A percentile compares a stretch with the other conserved stretches of the same genome.
Evolutionary conservation across 2,329 filamentous ascomycete species (phyloP).

Genomic region (Phialemonium atrogriseum): DNA sequence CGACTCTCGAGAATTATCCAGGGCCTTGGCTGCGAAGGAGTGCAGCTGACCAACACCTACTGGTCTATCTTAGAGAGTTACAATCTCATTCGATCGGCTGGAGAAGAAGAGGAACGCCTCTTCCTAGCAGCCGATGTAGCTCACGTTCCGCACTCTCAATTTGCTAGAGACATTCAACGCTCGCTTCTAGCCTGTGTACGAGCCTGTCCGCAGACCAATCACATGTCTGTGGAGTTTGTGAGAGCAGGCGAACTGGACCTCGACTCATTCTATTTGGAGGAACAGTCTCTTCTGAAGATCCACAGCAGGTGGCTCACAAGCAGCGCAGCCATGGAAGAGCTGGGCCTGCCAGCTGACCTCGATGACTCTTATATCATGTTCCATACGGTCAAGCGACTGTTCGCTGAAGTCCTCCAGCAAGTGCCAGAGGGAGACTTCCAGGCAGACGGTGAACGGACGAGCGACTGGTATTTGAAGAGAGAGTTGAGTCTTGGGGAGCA

Average conservation of each 20-base stretch:
- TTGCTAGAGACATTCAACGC: too few species aligned
- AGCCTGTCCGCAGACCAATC: slow-evolving; percentile 6
- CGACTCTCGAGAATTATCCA: slow-evolving; percentile 10
- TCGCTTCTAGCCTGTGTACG: slow-evolving; percentile 8
- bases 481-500: slow-evolving; percentile 6
- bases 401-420: slow-evolving; percentile 8
- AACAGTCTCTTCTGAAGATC: slow-evolving; percentile 3
- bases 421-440: slow-evolving; percentile 4
- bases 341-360: slow-evolving; percentile 5
- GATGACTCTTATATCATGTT: slow-evolving; percentile 3
- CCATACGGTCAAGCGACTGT: slow-evolving; percentile 8
- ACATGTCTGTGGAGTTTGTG: slow-evolving; percentile 7
- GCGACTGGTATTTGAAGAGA: slow-evolving; percentile 1
- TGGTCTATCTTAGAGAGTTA: slow-evolving; percentile 12
- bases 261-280: slow-evolving; percentile 4
- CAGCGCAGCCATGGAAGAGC: slow-evolving; percentile 3
- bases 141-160: too few species aligned
- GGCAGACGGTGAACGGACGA: neutral
- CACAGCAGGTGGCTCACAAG: slow-evolving; percentile 9
- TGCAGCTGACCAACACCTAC: slow-evolving; percentile 10
- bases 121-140: slow-evolving; percentile 6
- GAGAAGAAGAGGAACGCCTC: slow-evolving; percentile 10
- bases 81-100: slow-evolving; percentile 10
- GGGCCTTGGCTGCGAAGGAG: slow-evolving; percentile 11
- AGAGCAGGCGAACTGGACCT: slow-evolving; percentile 9